These are phyloP conservation scores for Fusarium falciforme DNA, from an alignment of 2,329 filamentous ascomycete species.

Conservation along the genomic window DNA sequence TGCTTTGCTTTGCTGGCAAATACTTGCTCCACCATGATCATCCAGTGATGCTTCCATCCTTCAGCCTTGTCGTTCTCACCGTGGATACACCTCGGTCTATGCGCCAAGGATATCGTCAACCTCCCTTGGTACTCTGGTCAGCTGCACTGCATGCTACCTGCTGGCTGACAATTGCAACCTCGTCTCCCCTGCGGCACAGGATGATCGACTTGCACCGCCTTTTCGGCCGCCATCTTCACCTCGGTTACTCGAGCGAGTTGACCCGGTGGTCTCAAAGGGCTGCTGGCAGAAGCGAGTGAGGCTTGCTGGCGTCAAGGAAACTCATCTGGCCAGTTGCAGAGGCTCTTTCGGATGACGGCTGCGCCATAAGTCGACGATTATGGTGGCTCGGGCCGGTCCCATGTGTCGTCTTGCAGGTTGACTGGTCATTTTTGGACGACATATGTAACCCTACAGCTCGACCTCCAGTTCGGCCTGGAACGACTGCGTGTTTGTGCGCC, in stretches of 20 bases:
- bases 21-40: conserved; percentile 16
- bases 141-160: conserved; percentile 32
- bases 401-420: conserved; percentile 44
- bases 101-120: conserved; percentile 22
- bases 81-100: conserved; percentile 32
- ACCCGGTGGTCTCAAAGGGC: conserved; percentile 23
- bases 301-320: conserved; percentile 20
- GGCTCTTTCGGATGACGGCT: conserved; percentile 4
- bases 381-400: conserved; percentile 45
- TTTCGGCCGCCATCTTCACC: conserved; percentile 10
- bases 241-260: conserved; percentile 16
- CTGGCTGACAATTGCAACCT: conserved; percentile 38
- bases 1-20: conserved; percentile 19
- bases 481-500: conserved; percentile 24
- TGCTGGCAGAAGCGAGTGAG: conserved; percentile 29
- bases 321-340: conserved; percentile 19
- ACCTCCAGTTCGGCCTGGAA: conserved; percentile 23
- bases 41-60: conserved; percentile 12
- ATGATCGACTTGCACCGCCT: conserved; percentile 7
- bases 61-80: conserved; percentile 37
- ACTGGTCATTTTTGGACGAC: conserved; percentile 35
- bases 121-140: conserved; percentile 27
- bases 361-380: conserved; percentile 15
- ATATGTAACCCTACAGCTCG: conserved; percentile 19
- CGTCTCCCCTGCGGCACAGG: conserved; percentile 2